These are phyloP conservation scores for Chaetomium sp. DNA, from an alignment of 2,329 filamentous ascomycete genomes.

Conservation along the genomic window DNA sequence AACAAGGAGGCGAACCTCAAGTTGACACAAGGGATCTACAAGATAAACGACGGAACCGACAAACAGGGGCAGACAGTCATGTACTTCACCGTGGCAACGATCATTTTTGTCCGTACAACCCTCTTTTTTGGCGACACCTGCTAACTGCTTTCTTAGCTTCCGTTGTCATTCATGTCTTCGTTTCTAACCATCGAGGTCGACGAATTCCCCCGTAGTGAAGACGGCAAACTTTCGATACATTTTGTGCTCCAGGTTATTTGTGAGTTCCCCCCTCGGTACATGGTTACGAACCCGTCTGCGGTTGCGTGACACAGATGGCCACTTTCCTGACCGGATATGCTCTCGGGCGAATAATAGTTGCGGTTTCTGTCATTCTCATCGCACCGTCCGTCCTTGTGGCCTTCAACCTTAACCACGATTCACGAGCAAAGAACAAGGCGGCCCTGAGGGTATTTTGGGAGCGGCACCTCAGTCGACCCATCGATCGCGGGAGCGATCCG, in stretches of 20 bases:
- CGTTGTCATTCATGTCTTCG: neutral
- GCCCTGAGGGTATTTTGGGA: neutral
- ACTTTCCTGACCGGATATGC: neutral
- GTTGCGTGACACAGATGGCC: too few relatives aligned
- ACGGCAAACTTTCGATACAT: neutral
- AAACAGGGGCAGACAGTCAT: neutral
- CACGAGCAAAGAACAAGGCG: neutral
- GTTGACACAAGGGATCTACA: neutral
- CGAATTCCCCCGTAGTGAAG: neutral
- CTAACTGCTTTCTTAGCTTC: neutral
- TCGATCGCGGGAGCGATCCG: neutral
- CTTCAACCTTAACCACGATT: neutral
- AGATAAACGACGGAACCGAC: neutral
- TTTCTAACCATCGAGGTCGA: neutral
- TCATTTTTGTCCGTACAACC: neutral
- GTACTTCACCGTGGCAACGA: neutral
- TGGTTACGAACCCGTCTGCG: too few relatives aligned
- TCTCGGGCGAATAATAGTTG: neutral
- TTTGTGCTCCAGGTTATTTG: neutral
- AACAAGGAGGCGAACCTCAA: neutral
- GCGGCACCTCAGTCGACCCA: neutral
- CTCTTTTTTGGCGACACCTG: neutral
- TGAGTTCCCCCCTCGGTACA: neutral
- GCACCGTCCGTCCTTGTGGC: neutral
- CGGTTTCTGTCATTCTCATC: neutral